These are phyloP conservation scores for Anthoceros angustus DNA, from an alignment of 225 moss, liverwort and hornwort species.

Conservation along the genomic window DNA sequence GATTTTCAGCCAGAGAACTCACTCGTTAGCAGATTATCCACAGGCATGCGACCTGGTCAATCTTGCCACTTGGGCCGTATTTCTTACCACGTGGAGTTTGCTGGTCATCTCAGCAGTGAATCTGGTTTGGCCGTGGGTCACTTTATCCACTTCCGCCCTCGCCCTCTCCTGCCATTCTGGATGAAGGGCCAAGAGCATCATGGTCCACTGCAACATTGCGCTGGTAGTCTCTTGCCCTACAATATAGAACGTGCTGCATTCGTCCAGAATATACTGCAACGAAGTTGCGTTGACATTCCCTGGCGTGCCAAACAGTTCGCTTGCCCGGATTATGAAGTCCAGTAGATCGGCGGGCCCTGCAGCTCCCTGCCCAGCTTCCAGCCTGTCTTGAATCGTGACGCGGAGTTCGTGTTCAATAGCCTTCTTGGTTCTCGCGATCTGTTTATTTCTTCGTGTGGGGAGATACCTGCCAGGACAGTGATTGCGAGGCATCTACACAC, in stretches of 20 bases:
- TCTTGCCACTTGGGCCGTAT: neutral
- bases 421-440: neutral
- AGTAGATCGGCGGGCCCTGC: neutral
- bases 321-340: neutral
- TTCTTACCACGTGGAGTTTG: neutral
- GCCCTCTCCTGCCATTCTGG: slow-evolving; percentile 15
- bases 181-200: slow-evolving; percentile 15
- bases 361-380: neutral
- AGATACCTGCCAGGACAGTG: neutral
- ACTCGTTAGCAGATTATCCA: too few relatives aligned
- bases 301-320: slow-evolving; percentile 7
- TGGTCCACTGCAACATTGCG: slow-evolving; percentile 9
- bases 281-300: slow-evolving; percentile 1
- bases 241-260: slow-evolving; percentile 18
- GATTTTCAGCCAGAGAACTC: too few relatives aligned
- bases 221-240: slow-evolving; percentile 14
- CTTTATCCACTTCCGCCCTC: slow-evolving; percentile 10
- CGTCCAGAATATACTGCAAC: slow-evolving; percentile 14
- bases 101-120: neutral
- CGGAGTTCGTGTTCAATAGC: neutral
- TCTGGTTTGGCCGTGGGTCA: neutral
- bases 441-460: neutral
- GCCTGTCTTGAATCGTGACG: neutral
- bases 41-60: slow-evolving; percentile 6
- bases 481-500: too few relatives aligned